Evolutionary conservation across 1,284 basidiomycete species (phyloP).

Genomic region (Ceratobasidium sp.): DNA sequence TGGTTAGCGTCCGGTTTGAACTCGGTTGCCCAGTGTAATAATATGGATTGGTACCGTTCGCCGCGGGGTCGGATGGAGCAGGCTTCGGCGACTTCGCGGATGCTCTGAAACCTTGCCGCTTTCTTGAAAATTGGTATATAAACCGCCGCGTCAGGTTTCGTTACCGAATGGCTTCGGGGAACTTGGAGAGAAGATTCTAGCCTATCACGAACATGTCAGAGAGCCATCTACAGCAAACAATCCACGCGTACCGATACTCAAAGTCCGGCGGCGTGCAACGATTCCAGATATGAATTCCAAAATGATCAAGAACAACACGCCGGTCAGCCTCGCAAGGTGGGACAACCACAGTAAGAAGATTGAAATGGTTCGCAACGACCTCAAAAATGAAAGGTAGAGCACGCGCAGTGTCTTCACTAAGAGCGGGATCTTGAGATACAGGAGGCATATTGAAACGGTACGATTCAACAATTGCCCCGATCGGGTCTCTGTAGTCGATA

Average conservation of each 20-base stretch:
- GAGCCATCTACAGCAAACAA: background rate
- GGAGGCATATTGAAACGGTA: too few relatives aligned
- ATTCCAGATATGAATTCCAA: background rate
- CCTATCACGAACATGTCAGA: background rate
- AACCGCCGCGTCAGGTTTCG: background rate
- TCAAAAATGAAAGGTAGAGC: too few relatives aligned
- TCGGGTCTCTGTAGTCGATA: background rate
- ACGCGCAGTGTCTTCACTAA: too few relatives aligned
- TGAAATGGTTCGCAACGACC: too few relatives aligned
- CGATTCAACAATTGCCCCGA: too few relatives aligned
- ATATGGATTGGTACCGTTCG: background rate
- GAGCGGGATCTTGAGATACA: too few relatives aligned
- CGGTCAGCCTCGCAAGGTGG: background rate
- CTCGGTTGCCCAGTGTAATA: conserved; percentile 23
- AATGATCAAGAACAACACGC: background rate
- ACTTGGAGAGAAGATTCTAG: background rate
- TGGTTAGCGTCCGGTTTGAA: background rate
- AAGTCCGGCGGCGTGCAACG: background rate
- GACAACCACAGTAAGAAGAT: too few relatives aligned
- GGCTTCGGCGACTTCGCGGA: too few relatives aligned
- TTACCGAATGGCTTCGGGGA: background rate
- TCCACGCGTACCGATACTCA: background rate
- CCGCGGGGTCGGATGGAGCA: background rate
- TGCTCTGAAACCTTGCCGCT: background rate
- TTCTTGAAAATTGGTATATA: background rate